Percentiles rank a stretch among this genome's conserved stretches.
Conservation (phyloP, 2,329 filamentous ascomycete species). For the Aureobasidium leucospermi region DNA sequence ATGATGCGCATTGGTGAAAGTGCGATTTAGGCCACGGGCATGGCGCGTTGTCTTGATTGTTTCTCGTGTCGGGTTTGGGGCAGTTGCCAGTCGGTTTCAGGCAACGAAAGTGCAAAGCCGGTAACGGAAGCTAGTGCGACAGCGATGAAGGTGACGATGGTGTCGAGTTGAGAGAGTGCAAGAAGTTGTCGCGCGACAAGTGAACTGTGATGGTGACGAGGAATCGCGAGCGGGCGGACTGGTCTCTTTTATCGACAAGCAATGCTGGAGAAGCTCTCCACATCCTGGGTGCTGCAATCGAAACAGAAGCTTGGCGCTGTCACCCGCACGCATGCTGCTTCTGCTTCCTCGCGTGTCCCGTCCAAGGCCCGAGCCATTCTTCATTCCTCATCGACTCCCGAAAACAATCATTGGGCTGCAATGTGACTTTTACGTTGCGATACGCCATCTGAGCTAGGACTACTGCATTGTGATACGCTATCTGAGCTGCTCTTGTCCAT, state of each 20-base stretch:
- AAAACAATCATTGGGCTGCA: neutral
- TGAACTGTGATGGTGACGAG: neutral
- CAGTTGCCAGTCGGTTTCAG: neutral
- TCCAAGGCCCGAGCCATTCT: neutral
- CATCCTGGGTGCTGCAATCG: neutral
- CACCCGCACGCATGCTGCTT: neutral
- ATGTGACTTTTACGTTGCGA: neutral
- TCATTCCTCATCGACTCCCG: neutral
- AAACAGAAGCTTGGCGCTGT: neutral
- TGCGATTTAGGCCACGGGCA: constrained; percentile 5
- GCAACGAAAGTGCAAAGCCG: neutral
- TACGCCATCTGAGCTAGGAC: neutral
- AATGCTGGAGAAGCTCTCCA: constrained; percentile 1
- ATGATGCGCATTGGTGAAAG: constrained; percentile 38
- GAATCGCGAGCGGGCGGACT: neutral
- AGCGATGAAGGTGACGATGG: neutral
- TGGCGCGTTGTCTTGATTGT: constrained; percentile 6
- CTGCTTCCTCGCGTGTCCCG: neutral
- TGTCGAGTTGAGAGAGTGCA: neutral
- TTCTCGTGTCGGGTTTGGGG: neutral
- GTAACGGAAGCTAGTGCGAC: neutral
- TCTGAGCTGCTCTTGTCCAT: neutral
- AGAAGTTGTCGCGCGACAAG: neutral
- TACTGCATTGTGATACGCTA: neutral
- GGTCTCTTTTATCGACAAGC: constrained; percentile 3